A percentile compares a stretch with the other conserved stretches of the same genome.
phyloP scores from a whole-genome alignment of 139 green algal genomes.

The Asterochloris erici region DNA sequence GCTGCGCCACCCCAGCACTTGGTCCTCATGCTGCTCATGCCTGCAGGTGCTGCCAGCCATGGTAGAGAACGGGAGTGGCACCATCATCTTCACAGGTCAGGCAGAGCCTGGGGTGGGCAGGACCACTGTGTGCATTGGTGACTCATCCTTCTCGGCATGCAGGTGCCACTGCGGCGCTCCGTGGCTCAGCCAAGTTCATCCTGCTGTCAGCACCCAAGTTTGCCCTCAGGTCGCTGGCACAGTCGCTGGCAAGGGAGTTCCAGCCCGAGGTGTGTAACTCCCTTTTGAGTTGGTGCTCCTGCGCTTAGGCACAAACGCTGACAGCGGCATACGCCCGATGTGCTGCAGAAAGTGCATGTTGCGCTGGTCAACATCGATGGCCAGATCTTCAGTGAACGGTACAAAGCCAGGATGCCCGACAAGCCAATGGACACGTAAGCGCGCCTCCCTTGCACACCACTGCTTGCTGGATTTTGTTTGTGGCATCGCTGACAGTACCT shows the following conservation, averaged over 20 bases:
- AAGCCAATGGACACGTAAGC: background rate
- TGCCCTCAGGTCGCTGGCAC: constrained; percentile 25
- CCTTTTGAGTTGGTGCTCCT: too few species aligned
- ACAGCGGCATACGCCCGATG: too few species aligned
- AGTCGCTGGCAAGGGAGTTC: constrained; percentile 32
- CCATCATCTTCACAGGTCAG: too few species aligned
- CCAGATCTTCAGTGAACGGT: constrained; percentile 17
- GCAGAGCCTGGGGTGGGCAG: background rate
- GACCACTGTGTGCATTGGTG: constrained; percentile 2
- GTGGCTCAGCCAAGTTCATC: constrained; percentile 7
- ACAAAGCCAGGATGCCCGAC: background rate
- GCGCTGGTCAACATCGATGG: constrained; percentile 14
- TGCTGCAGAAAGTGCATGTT: too few species aligned
- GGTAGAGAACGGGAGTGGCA: background rate
- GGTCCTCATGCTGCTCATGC: too few species aligned
- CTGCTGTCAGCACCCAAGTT: constrained; percentile 26
- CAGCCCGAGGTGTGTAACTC: constrained; percentile 12
- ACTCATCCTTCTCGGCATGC: background rate
- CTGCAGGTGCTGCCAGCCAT: constrained; percentile 20
- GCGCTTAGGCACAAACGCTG: too few species aligned
- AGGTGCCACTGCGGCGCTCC: constrained; percentile 15
- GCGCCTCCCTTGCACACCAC: too few species aligned
- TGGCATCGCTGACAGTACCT: too few species aligned
- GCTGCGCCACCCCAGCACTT: too few species aligned
- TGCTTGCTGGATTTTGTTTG: too few species aligned